A percentile compares a stretch with the other conserved stretches of the same genome.
Evolutionary conservation across 352 stramenopile species (phyloP).

Genomic region (Thalassiosira oceanica): DNA sequence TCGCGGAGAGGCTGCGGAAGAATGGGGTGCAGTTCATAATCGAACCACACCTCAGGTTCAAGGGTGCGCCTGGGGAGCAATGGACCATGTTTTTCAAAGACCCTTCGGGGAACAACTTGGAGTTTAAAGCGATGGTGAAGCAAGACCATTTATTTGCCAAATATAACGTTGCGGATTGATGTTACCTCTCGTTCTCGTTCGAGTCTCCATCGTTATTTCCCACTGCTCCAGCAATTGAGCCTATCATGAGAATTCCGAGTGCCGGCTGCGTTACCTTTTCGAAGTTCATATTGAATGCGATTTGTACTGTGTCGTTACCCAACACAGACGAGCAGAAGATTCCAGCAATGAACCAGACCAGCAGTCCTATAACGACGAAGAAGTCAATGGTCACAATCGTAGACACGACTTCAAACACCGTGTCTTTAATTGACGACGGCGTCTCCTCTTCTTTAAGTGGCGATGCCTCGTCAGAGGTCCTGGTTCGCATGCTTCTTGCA

Average conservation of each 20-base stretch:
- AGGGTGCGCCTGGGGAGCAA: conserved; percentile 93
- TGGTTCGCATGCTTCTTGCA: conserved; percentile 50
- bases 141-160: too few relatives aligned
- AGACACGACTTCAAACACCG: conserved; percentile 62
- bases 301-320: conserved; percentile 80
- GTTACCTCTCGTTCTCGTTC: too few relatives aligned
- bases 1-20: conserved; percentile 84
- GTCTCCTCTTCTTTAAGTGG: conserved; percentile 5
- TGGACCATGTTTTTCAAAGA: conserved; percentile 99
- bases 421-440: conserved; percentile 26
- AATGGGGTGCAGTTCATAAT: conserved; percentile 92
- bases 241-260: too few relatives aligned
- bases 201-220: too few relatives aligned
- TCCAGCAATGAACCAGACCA: conserved; percentile 82
- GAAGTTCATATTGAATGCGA: conserved; percentile 85
- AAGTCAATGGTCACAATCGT: conserved; percentile 83
- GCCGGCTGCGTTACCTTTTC: too few relatives aligned
- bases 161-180: too few relatives aligned
- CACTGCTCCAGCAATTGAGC: too few relatives aligned
- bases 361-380: conserved; percentile 82
- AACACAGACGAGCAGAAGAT: conserved; percentile 79
- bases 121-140: too few relatives aligned
- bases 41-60: conserved; percentile 92
- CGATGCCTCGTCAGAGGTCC: background rate
- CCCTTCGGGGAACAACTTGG: too few relatives aligned